A percentile compares a stretch with the other conserved stretches of the same genome.
Evolutionary conservation across 2,329 filamentous ascomycete species (phyloP).

Genomic region (Acrocalymma vagum): DNA sequence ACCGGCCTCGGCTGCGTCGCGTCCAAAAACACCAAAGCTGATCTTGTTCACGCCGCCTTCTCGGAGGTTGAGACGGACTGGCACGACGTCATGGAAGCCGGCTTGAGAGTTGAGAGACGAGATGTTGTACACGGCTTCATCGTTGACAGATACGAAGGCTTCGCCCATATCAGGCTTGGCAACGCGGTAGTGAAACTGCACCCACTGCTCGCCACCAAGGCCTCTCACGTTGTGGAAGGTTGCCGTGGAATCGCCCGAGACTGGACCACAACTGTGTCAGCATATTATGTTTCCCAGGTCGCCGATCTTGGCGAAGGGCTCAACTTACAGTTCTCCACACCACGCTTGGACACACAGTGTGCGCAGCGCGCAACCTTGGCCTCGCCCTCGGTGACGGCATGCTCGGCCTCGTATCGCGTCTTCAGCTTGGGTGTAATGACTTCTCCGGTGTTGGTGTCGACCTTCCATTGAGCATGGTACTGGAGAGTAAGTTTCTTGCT

Average conservation of each 20-base stretch:
- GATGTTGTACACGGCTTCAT: conserved; percentile 44
- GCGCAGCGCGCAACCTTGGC: conserved; percentile 12
- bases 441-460: conserved; percentile 49
- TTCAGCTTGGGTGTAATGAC: conserved; percentile 39
- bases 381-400: conserved; percentile 35
- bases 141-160: conserved; percentile 47
- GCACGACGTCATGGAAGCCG: conserved; percentile 46
- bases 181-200: conserved; percentile 49
- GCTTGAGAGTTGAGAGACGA: conserved; percentile 49
- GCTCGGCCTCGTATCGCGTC: conserved; percentile 47
- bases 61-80: conserved; percentile 41
- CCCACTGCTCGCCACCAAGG: conserved; percentile 46
- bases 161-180: conserved; percentile 36
- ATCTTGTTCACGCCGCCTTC: conserved; percentile 46
- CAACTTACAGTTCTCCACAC: conserved; percentile 18
- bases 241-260: conserved; percentile 32
- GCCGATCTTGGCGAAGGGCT: background rate
- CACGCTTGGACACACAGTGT: conserved; percentile 24
- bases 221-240: conserved; percentile 50
- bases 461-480: conserved; percentile 53
- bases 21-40: conserved; percentile 43
- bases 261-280: conserved; percentile 17
- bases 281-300: background rate
- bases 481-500: conserved; percentile 45
- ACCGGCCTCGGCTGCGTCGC: conserved; percentile 6